A percentile compares a stretch with the other conserved stretches of the same genome.
Conservation (phyloP, 2,329 filamentous ascomycete genomes). For the Nemania abortiva region DNA sequence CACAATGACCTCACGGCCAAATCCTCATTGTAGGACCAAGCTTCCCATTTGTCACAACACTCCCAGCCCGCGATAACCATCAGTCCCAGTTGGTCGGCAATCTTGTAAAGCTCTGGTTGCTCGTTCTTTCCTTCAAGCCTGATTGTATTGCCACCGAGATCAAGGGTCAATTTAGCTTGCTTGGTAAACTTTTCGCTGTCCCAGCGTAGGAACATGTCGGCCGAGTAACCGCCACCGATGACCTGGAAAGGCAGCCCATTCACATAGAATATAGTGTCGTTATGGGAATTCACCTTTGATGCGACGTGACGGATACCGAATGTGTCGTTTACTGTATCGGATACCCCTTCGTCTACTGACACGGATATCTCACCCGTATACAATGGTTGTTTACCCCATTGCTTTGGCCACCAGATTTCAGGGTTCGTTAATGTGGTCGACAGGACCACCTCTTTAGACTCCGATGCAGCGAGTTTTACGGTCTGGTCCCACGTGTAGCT, state of each 20-base stretch:
- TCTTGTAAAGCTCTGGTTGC: slow-evolving; percentile 69
- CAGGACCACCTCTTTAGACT: slow-evolving; percentile 56
- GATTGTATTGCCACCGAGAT: slow-evolving; percentile 73
- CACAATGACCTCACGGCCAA: slow-evolving; percentile 58
- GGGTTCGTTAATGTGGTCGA: slow-evolving; percentile 57
- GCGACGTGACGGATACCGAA: slow-evolving; percentile 69
- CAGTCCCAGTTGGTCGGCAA: slow-evolving; percentile 69
- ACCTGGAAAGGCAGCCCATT: slow-evolving; percentile 71
- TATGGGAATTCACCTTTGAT: slow-evolving; percentile 62
- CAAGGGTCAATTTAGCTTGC: slow-evolving; percentile 66
- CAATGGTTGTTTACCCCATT: slow-evolving; percentile 69
- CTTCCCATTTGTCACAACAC: slow-evolving; percentile 77
- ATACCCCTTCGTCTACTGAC: slow-evolving; percentile 43
- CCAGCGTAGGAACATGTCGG: slow-evolving; percentile 73
- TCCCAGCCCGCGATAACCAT: slow-evolving; percentile 75
- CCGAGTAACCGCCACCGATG: slow-evolving; percentile 69
- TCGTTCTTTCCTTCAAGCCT: slow-evolving; percentile 75
- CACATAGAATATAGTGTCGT: slow-evolving; percentile 67
- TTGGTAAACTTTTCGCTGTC: slow-evolving; percentile 59
- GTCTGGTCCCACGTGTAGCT: slow-evolving; percentile 48
- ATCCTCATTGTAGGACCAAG: slow-evolving; percentile 71
- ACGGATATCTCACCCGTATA: slow-evolving; percentile 56
- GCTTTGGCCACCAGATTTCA: slow-evolving; percentile 71
- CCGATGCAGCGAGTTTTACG: slow-evolving; percentile 54
- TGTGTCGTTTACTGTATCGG: slow-evolving; percentile 52